A percentile compares a stretch with the other conserved stretches of the same genome.
Evolutionary conservation across 176 grass and related monocot genomes (phyloP).

Genomic region (Ensete glaucum): DNA sequence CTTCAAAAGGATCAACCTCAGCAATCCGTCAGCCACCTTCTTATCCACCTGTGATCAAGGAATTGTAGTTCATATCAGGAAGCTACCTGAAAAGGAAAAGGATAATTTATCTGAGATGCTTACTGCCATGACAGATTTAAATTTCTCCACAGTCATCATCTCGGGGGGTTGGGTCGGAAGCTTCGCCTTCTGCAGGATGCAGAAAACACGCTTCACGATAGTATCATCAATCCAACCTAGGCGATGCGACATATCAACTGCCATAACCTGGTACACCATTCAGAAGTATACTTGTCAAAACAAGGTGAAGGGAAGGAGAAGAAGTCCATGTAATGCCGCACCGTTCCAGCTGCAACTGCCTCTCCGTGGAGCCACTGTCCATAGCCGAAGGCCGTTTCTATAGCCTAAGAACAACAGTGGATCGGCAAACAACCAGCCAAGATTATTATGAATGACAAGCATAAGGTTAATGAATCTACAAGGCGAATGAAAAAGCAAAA

Average conservation of each 20-base stretch:
- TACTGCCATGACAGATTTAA: constrained; percentile 82
- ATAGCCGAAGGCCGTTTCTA: constrained; percentile 81
- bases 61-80: neutral
- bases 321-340: constrained; percentile 15
- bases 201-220: constrained; percentile 35
- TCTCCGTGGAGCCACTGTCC: constrained; percentile 93
- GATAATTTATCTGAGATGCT: constrained; percentile 20
- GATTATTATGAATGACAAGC: neutral
- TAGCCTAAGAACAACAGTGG: constrained; percentile 46
- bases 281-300: neutral
- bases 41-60: constrained; percentile 62
- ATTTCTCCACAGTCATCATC: constrained; percentile 81
- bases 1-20: constrained; percentile 86
- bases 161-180: constrained; percentile 72
- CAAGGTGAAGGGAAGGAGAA: neutral
- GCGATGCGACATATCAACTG: constrained; percentile 79
- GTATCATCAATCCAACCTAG: constrained; percentile 91
- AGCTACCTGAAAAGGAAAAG: neutral
- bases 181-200: constrained; percentile 69
- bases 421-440: neutral
- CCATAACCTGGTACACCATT: constrained; percentile 68
- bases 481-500: neutral
- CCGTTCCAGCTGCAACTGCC: constrained; percentile 80
- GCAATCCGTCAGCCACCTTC: constrained; percentile 95
- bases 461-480: neutral